phyloP scores from a whole-genome alignment of 441 rosid species.

The Theobroma grandiflorum region DNA sequence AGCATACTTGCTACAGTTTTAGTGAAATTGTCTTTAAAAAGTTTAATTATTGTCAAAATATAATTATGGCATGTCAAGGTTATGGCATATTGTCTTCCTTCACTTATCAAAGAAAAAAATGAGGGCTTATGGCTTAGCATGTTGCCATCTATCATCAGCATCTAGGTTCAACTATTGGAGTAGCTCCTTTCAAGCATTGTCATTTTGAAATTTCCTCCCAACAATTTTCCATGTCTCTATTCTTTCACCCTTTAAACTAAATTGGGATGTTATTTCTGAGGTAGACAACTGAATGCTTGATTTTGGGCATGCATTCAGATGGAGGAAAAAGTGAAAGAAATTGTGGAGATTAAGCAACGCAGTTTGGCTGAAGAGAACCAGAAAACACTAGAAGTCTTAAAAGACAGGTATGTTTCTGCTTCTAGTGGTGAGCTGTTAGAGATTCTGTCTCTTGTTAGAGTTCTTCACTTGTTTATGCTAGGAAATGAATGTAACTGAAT shows the following conservation, averaged over 20 bases:
- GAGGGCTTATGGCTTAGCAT: neutral
- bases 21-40: neutral
- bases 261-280: slow-evolving; percentile 20
- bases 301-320: slow-evolving; percentile 56
- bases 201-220: neutral
- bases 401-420: slow-evolving; percentile 69
- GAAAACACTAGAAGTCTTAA: slow-evolving; percentile 89
- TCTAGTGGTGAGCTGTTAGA: slow-evolving; percentile 5
- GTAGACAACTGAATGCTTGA: slow-evolving; percentile 20
- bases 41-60: neutral
- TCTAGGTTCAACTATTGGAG: neutral
- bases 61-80: slow-evolving; percentile 3
- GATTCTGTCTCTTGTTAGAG: neutral
- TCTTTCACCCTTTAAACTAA: neutral
- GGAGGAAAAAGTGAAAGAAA: slow-evolving; percentile 99
- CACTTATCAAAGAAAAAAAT: neutral
- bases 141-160: neutral
- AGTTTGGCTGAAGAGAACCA: slow-evolving; percentile 99
- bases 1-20: neutral
- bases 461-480: neutral
- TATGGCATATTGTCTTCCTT: neutral
- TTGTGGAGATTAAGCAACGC: slow-evolving; percentile 98
- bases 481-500: slow-evolving; percentile 9
- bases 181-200: slow-evolving; percentile 12
- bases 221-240: slow-evolving; percentile 6